Evolutionary conservation across 169 alveolate species (phyloP).

Genomic region (Plasmodium coatneyi): DNA sequence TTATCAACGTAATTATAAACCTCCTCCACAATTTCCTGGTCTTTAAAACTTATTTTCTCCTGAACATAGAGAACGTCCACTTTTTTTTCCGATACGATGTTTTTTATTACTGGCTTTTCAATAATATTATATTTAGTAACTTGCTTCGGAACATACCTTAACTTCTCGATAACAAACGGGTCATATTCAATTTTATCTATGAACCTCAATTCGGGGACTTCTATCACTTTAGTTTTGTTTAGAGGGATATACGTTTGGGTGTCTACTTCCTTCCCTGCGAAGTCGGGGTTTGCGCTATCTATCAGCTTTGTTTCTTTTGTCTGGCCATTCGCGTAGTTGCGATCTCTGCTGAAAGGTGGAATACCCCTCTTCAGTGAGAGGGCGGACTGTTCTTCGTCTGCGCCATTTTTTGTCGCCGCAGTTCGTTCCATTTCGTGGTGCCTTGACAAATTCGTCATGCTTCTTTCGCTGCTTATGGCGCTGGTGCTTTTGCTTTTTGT

Average conservation of each 20-base stretch:
- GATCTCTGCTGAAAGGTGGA: not conserved
- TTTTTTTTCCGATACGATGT: slow-evolving; percentile 64
- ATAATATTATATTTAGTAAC: slow-evolving; percentile 79
- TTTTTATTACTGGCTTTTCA: slow-evolving; percentile 77
- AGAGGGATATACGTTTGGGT: slow-evolving; percentile 74
- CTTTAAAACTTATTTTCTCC: slow-evolving; percentile 74
- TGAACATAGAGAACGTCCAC: slow-evolving; percentile 47
- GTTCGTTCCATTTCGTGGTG: not conserved
- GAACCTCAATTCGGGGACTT: slow-evolving; percentile 79
- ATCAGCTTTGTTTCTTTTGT: slow-evolving; percentile 30
- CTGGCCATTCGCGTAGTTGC: not conserved
- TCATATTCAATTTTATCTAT: slow-evolving; percentile 78
- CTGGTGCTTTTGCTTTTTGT: slow-evolving; percentile 6
- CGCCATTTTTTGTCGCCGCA: slow-evolving; percentile 1
- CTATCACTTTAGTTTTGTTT: slow-evolving; percentile 75
- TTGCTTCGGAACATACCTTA: slow-evolving; percentile 80
- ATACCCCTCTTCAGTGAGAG: not conserved
- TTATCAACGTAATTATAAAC: slow-evolving; percentile 62
- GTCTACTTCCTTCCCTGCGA: slow-evolving; percentile 76
- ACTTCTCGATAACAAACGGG: slow-evolving; percentile 74
- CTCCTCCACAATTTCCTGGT: slow-evolving; percentile 78
- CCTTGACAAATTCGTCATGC: not conserved
- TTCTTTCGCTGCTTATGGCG: not conserved
- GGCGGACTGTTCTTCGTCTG: not conserved
- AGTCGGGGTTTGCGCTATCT: slow-evolving; percentile 48